These are phyloP conservation scores for Curvularia eragrostidis DNA, from an alignment of 2,329 filamentous ascomycete species.

Conservation along the genomic window DNA sequence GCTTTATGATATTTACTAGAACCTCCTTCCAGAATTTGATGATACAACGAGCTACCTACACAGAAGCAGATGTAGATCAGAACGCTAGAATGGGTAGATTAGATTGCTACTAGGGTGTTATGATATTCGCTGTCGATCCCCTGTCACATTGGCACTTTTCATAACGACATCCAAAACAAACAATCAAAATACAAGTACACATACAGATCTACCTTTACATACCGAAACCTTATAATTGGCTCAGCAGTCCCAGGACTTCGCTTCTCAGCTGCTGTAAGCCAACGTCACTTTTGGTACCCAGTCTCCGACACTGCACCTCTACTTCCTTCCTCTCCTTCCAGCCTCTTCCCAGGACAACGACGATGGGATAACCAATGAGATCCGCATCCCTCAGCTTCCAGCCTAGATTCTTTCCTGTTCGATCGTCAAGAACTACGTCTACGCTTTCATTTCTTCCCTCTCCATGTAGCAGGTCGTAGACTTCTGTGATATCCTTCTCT, in stretches of 20 bases:
- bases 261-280: conserved; percentile 57
- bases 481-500: conserved; percentile 58
- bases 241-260: conserved; percentile 45
- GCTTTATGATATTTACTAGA: not conserved
- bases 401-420: conserved; percentile 64
- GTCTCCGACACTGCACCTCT: conserved; percentile 79
- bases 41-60: not conserved
- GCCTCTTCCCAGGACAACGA: conserved; percentile 72
- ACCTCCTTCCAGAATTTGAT: not conserved
- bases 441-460: conserved; percentile 3
- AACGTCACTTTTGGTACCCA: conserved; percentile 68
- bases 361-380: conserved; percentile 83
- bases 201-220: not conserved
- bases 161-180: not conserved
- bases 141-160: not conserved
- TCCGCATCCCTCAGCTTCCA: conserved; percentile 95
- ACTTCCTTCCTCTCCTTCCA: conserved; percentile 54
- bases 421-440: conserved; percentile 50
- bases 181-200: not conserved
- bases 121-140: not conserved
- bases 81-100: not conserved
- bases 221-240: conserved; percentile 20
- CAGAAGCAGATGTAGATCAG: not conserved
- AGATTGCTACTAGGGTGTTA: not conserved
- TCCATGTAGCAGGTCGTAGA: conserved; percentile 67